These are phyloP conservation scores for Canavalia ensiformis DNA, from an alignment of 306 rosid genomes.

Conservation along the genomic window DNA sequence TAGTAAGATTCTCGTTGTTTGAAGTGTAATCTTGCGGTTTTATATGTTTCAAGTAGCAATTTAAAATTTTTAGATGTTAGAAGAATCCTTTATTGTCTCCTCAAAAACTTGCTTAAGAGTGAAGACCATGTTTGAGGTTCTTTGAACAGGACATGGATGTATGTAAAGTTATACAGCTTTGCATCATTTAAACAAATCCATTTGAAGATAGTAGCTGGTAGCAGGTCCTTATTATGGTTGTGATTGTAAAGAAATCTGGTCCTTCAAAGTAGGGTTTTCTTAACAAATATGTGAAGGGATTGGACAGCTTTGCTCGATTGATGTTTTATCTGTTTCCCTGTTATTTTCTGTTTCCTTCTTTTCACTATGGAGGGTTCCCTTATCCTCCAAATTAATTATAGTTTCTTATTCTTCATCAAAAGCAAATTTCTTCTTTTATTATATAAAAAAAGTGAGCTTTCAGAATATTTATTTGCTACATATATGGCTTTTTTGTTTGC, in stretches of 20 bases:
- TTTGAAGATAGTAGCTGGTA: slow-evolving; percentile 28
- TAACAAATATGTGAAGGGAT: neutral
- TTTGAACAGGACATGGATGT: slow-evolving; percentile 7
- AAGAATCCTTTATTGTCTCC: slow-evolving; percentile 21
- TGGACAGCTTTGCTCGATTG: slow-evolving; percentile 21
- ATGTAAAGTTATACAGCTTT: neutral
- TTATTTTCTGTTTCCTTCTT: slow-evolving; percentile 13
- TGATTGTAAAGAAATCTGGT: slow-evolving; percentile 5
- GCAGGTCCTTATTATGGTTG: slow-evolving; percentile 11
- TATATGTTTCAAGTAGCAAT: slow-evolving; percentile 12
- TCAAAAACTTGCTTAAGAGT: slow-evolving; percentile 16
- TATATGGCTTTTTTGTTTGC: slow-evolving; percentile 57
- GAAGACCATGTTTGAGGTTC: slow-evolving; percentile 11
- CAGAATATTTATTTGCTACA: slow-evolving; percentile 52
- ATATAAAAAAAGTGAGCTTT: slow-evolving; percentile 19
- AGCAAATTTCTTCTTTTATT: neutral
- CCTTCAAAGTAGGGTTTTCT: slow-evolving; percentile 10
- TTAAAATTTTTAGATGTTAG: slow-evolving; percentile 12
- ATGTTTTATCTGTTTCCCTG: neutral
- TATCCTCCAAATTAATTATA: slow-evolving; percentile 20
- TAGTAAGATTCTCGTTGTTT: slow-evolving; percentile 25
- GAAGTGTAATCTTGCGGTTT: slow-evolving; percentile 38
- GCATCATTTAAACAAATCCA: neutral
- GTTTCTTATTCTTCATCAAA: neutral
- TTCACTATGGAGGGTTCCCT: neutral